These are phyloP conservation scores for Mycena epipterygia DNA, from an alignment of 768 basidiomycete genomes.

Conservation along the genomic window DNA sequence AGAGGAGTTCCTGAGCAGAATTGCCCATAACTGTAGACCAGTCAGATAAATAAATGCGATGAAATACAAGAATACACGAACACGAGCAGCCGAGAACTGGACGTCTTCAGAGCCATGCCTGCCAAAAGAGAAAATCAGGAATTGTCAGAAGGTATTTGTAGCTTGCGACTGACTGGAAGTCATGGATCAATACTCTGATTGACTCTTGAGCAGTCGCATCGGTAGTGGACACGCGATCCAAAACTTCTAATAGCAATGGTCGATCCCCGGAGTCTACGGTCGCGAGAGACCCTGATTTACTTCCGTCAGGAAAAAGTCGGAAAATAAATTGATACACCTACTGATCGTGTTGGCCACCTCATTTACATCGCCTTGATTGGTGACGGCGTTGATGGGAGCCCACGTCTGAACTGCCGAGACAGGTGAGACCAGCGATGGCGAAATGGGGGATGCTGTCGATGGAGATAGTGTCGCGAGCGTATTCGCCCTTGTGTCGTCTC, in stretches of 20 bases:
- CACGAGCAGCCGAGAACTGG: slow-evolving; percentile 36
- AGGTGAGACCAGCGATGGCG: too few relatives aligned
- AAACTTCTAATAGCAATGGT: slow-evolving; percentile 30
- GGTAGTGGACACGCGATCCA: slow-evolving; percentile 29
- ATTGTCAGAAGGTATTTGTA: too few relatives aligned
- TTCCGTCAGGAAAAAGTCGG: neutral
- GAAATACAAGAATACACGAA: neutral
- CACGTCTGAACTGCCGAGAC: slow-evolving; percentile 23
- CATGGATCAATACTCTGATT: slow-evolving; percentile 27
- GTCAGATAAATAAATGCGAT: neutral
- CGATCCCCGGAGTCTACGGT: slow-evolving; percentile 33
- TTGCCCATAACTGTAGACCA: slow-evolving; percentile 25
- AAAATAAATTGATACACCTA: neutral
- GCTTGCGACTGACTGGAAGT: slow-evolving; percentile 19
- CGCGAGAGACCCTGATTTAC: slow-evolving; percentile 22
- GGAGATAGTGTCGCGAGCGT: neutral
- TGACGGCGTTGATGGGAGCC: slow-evolving; percentile 33
- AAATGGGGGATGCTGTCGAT: too few relatives aligned
- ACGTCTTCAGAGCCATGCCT: slow-evolving; percentile 30
- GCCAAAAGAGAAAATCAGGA: neutral
- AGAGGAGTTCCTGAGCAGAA: slow-evolving; percentile 34
- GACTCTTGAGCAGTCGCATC: slow-evolving; percentile 28
- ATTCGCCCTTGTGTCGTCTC: too few relatives aligned
- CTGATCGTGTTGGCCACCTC: slow-evolving; percentile 33
- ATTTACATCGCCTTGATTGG: slow-evolving; percentile 32